These are phyloP conservation scores for Hypoxylon subgilvum DNA, from an alignment of 495 filamentous ascomycete genomes.

Conservation along the genomic window DNA sequence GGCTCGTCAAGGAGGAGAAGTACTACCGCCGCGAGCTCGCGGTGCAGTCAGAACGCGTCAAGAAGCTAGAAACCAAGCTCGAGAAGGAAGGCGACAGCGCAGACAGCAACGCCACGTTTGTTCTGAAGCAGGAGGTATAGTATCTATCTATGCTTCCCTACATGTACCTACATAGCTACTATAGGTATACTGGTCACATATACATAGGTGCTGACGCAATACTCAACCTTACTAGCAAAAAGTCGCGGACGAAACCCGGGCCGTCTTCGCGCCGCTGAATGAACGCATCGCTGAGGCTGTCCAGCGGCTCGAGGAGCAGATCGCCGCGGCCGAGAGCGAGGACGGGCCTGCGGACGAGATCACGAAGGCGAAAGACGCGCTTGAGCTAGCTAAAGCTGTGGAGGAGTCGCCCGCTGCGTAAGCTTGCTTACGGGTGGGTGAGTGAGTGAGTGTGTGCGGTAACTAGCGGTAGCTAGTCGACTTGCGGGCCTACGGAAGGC, in stretches of 20 bases:
- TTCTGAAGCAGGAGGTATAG: slow-evolving; percentile 88
- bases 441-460: no score
- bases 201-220: slow-evolving; percentile 28
- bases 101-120: slow-evolving; percentile 72
- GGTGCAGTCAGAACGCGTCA: slow-evolving; percentile 71
- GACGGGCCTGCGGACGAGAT: slow-evolving; percentile 67
- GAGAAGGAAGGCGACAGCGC: slow-evolving; percentile 43
- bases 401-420: slow-evolving; percentile 40
- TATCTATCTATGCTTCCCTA: no score
- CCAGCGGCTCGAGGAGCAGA: slow-evolving; percentile 67
- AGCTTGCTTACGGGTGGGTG: slow-evolving; percentile 1
- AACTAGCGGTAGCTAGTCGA: no score
- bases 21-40: slow-evolving; percentile 85
- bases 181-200: background rate
- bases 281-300: slow-evolving; percentile 71
- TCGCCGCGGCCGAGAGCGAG: slow-evolving; percentile 60
- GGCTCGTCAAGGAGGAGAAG: slow-evolving; percentile 87
- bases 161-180: no score
- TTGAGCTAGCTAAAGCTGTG: slow-evolving; percentile 50
- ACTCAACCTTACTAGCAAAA: slow-evolving; percentile 60
- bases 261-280: slow-evolving; percentile 72
- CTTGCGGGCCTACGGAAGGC: background rate
- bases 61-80: slow-evolving; percentile 66
- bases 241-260: slow-evolving; percentile 81
- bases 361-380: slow-evolving; percentile 61